Evolutionary conservation across 1,139 yeast species (phyloP), one percentile per base, ranked within the genome.

Genomic region (Diutina rugosa): DNA sequence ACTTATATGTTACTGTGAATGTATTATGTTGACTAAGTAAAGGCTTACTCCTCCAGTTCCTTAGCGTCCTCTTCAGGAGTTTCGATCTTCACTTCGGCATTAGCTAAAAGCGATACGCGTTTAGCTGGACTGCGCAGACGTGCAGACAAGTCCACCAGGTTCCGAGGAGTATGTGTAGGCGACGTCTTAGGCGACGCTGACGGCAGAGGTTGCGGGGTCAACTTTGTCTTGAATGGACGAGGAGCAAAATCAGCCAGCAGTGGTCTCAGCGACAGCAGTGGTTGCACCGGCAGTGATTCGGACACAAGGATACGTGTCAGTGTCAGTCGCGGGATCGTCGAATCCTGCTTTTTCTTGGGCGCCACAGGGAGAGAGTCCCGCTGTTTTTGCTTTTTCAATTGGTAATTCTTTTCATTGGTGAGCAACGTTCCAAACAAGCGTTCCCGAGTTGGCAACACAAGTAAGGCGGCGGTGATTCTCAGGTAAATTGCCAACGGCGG

Each of bases 401-500:
- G 7, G 21, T 49, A 49, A 18, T 49, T 49, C 44, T 49, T 32
- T 38, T 49, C 53, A 7, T 49, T 49, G 29, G 53, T 49, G 6
- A 32, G n/a, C 28, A 49, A 49, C 21, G 53, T 49, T 12, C 28
- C n/a, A 14, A 49, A 49, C 6, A 49, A 38, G 8, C 32, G 41
- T 30, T 30, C 53, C 18, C 44, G 6, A 16, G 41, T 49, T 26
- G 41, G 26, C 9, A 32, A 18, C 21, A 21, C 44, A 12, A 49
- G 32, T 5, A 49, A 18, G 3, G 53, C n/a, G n/a, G 44, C 29
- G 4, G 53, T 49, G 28, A 49, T 49, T 10, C 32, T 49, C 26
- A 63, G 63, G 60, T 76, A 76, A 10, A 59, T 59, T 0, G 60
- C 63, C 35, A 72, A 54, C 0, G 79, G 78, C 9, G 81, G 81